Conservation (phyloP, 441 rosid species). For the Eutrema salsugineum region DNA sequence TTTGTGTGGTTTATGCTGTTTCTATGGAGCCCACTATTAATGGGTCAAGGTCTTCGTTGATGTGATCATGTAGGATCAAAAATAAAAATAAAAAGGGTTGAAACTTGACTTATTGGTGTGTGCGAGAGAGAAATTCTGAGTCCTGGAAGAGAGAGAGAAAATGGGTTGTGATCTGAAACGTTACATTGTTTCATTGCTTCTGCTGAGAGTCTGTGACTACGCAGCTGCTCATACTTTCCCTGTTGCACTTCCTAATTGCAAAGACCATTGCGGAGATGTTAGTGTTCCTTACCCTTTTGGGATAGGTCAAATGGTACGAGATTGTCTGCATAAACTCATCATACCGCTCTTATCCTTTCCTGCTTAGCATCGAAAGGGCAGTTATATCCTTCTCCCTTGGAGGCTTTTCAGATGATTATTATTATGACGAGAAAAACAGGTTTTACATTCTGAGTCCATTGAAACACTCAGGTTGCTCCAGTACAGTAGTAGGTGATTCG, state of each 20-base stretch:
- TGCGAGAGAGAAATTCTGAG: no score
- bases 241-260: constrained; percentile 14
- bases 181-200: background rate
- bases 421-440: no score
- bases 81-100: no score
- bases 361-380: background rate
- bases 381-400: background rate
- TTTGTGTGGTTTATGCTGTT: no score
- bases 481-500: background rate
- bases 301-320: constrained; percentile 5
- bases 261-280: constrained; percentile 21
- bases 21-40: no score
- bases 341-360: background rate
- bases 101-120: no score
- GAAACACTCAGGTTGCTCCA: background rate
- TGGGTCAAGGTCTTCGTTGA: no score
- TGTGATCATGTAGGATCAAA: background rate
- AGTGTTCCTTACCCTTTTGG: constrained; percentile 40
- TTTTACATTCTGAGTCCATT: constrained; percentile 13
- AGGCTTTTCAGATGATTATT: no score
- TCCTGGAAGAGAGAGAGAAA: background rate
- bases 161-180: constrained; percentile 4
- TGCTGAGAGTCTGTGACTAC: background rate
- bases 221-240: background rate
- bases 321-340: constrained; percentile 15